phyloP scores from a whole-genome alignment of 108 stramenopile species.

The Chaetoceros muelleri region DNA sequence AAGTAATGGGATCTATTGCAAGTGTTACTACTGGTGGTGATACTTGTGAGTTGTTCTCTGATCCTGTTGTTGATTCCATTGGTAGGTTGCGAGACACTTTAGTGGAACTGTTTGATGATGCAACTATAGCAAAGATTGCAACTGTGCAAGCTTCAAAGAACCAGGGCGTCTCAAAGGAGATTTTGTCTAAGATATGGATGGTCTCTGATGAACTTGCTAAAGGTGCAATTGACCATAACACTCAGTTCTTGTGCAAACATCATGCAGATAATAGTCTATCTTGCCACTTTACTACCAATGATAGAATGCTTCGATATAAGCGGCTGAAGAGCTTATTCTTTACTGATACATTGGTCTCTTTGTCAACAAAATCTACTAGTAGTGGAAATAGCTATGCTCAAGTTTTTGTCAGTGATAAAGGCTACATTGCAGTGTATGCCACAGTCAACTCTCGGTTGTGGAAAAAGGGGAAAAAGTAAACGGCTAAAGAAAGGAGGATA shows the following conservation, averaged over 20 bases:
- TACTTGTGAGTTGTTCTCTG: too few relatives aligned
- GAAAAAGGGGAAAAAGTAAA: too few relatives aligned
- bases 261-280: too few relatives aligned
- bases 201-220: not conserved
- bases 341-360: conserved; percentile 11
- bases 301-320: conserved; percentile 11
- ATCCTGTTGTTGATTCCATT: too few relatives aligned
- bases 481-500: too few relatives aligned
- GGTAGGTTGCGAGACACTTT: too few relatives aligned
- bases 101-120: conserved; percentile 13
- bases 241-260: conserved; percentile 2
- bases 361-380: not conserved
- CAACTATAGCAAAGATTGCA: conserved; percentile 5
- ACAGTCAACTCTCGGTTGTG: too few relatives aligned
- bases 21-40: too few relatives aligned
- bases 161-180: not conserved
- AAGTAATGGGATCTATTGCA: too few relatives aligned
- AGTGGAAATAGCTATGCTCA: conserved; percentile 8
- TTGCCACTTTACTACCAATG: conserved; percentile 10
- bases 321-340: not conserved
- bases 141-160: conserved; percentile 14
- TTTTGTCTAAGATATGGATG: conserved; percentile 17
- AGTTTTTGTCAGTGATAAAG: too few relatives aligned
- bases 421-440: too few relatives aligned
- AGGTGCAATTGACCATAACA: conserved; percentile 6